phyloP scores from a whole-genome alignment of 352 stramenopile species.

The Pythium utonaiense region DNA sequence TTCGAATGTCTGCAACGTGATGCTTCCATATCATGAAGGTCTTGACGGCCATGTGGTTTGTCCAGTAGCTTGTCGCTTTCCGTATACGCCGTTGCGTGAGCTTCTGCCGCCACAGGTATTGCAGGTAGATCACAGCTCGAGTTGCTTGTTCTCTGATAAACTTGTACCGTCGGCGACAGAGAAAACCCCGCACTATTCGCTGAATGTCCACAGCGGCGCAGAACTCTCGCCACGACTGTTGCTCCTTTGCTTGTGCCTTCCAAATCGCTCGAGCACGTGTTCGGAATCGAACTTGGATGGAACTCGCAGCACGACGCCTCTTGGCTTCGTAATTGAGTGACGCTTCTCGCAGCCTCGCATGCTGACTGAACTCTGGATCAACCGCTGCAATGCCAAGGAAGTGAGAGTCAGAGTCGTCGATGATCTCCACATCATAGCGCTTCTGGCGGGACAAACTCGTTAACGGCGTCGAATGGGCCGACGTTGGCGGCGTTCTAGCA shows the following conservation, averaged over 20 bases:
- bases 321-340: conserved; percentile 12
- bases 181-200: conserved; percentile 41
- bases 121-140: conserved; percentile 44
- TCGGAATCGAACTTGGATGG: conserved; percentile 47
- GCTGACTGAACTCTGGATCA: conserved; percentile 31
- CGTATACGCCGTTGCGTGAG: conserved; percentile 43
- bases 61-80: conserved; percentile 58
- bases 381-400: conserved; percentile 48
- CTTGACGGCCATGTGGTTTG: conserved; percentile 48
- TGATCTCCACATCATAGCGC: conserved; percentile 47
- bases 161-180: conserved; percentile 35
- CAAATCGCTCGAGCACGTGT: conserved; percentile 24
- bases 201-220: conserved; percentile 63
- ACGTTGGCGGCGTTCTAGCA: background rate
- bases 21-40: conserved; percentile 52
- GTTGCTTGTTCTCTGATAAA: conserved; percentile 33
- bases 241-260: conserved; percentile 22
- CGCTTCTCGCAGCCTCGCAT: conserved; percentile 37
- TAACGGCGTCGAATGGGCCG: background rate
- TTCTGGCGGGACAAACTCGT: conserved; percentile 1
- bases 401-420: conserved; percentile 34
- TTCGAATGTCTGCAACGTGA: background rate
- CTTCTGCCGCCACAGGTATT: conserved; percentile 57
- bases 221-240: conserved; percentile 40
- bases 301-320: conserved; percentile 24